Evolutionary conservation across 441 rosid species (phyloP).

Genomic region (Adansonia grandidieri): DNA sequence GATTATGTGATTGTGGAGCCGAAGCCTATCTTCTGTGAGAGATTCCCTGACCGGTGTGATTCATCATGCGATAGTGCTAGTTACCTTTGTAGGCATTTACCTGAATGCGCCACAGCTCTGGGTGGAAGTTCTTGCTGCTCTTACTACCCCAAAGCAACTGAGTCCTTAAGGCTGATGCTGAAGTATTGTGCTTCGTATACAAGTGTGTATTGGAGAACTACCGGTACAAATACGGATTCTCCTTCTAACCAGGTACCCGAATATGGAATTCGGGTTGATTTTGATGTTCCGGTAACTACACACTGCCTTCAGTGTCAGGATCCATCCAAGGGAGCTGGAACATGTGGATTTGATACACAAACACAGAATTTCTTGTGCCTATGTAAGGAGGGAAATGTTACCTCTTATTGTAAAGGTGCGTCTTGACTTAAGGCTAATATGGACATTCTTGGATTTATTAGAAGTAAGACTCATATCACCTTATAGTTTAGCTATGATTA

Average conservation of each 20-base stretch:
- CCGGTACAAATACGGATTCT: slow-evolving; percentile 38
- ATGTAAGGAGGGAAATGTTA: slow-evolving; percentile 64
- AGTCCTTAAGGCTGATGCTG: slow-evolving; percentile 84
- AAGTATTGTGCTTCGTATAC: slow-evolving; percentile 78
- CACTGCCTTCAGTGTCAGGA: slow-evolving; percentile 86
- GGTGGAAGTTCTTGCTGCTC: slow-evolving; percentile 74
- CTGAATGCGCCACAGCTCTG: slow-evolving; percentile 61
- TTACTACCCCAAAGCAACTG: slow-evolving; percentile 79
- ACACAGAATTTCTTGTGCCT: slow-evolving; percentile 69
- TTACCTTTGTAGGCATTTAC: slow-evolving; percentile 88
- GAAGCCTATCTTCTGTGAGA: slow-evolving; percentile 77
- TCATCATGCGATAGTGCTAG: slow-evolving; percentile 89
- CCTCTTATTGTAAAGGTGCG: slow-evolving; percentile 72
- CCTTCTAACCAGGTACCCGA: slow-evolving; percentile 75
- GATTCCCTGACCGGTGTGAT: slow-evolving; percentile 86
- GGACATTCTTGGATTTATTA: neutral
- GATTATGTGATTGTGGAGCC: slow-evolving; percentile 79
- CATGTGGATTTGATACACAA: slow-evolving; percentile 68
- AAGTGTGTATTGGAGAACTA: slow-evolving; percentile 80
- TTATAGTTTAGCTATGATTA: neutral
- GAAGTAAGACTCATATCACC: neutral
- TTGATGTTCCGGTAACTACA: slow-evolving; percentile 76
- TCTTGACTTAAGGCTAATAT: neutral
- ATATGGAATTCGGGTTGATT: slow-evolving; percentile 85
- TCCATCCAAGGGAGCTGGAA: slow-evolving; percentile 73